Base-by-base conservation (phyloP, 345 rosid genomes). In the Brassica nigra region DNA sequence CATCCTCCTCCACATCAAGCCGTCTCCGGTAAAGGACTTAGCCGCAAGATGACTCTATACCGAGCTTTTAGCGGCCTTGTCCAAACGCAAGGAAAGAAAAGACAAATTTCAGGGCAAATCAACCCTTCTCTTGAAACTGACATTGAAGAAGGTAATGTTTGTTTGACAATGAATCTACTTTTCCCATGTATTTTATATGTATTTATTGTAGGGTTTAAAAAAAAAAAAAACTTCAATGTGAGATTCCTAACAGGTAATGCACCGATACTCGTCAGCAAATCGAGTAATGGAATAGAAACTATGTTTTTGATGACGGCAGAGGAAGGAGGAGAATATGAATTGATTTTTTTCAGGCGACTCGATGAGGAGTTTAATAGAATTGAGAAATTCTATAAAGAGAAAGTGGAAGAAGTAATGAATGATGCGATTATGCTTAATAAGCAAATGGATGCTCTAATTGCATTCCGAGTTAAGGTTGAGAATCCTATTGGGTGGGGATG, bases 371-470 rank as follows among this genome's bases (percentile, higher is more conserved):
- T 90, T 74, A 89, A 88, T 28, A 88, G 81, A 66, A 88, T 90
- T 49, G 85, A 84, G 4, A 86, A 80, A 58, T 90, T 90, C 69
- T 87, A 81, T 33, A 86, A 37, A 75, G 68, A 36, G 0, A 90
- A 89, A 78, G 89, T 80, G 65, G 86, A 84, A 8, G 93, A 89
- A 71, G 93, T 88, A 29, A 2, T 87, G 84, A 78, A 86, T 7
- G 91, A 89, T 57, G 95, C 95, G 0, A 73, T 44, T 3, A 34
- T 79, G 68, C 75, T 89, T 78, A 87, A 65, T 20, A 79, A 71
- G 74, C 95, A 89, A 73, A 90, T 89, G 95, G 87, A 90, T 69
- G 95, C 95, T 72, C 78, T 90, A 77, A 76, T 76, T 29, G 74
- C 79, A 2, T 76, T 88, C 87, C 76, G 95, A 88, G 68, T 87